These are phyloP conservation scores for Colletotrichum chlorophyti DNA, from an alignment of 2,329 filamentous ascomycete genomes.

Conservation along the genomic window DNA sequence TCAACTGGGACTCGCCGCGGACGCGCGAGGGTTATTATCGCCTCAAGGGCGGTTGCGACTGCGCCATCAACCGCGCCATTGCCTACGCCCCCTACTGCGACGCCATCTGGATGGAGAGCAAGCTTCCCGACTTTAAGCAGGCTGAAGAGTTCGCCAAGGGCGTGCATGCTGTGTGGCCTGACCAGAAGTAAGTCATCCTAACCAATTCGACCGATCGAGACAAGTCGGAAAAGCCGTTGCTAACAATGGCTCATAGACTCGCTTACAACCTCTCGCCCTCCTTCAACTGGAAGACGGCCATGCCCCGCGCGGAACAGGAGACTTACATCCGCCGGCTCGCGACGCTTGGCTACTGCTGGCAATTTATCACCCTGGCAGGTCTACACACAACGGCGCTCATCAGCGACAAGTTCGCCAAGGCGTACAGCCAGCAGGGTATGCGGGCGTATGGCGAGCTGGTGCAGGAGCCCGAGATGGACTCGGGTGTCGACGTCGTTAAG, in stretches of 20 bases:
- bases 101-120: slow-evolving; percentile 99
- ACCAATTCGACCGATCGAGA: neutral
- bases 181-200: slow-evolving; percentile 79
- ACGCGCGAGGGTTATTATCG: slow-evolving; percentile 96
- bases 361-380: slow-evolving; percentile 99
- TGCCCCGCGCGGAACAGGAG: slow-evolving; percentile 90
- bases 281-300: slow-evolving; percentile 99
- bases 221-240: no score
- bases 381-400: slow-evolving; percentile 95
- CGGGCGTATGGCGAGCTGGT: slow-evolving; percentile 96
- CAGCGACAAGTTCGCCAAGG: slow-evolving; percentile 84
- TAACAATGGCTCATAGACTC: slow-evolving; percentile 60
- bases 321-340: slow-evolving; percentile 95
- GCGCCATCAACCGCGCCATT: slow-evolving; percentile 87
- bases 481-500: slow-evolving; percentile 90
- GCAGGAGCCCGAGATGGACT: slow-evolving; percentile 96
- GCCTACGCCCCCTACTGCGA: slow-evolving; percentile 94
- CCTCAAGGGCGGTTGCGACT: slow-evolving; percentile 88
- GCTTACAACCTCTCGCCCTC: slow-evolving; percentile 98
- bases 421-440: slow-evolving; percentile 86
- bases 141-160: slow-evolving; percentile 92
- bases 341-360: slow-evolving; percentile 94
- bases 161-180: slow-evolving; percentile 92
- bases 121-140: slow-evolving; percentile 89
- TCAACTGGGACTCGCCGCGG: slow-evolving; percentile 93